Evolutionary conservation across 768 basidiomycete species (phyloP), one percentile per base, ranked within the genome.

Genomic region (Psilocybe azurescens): DNA sequence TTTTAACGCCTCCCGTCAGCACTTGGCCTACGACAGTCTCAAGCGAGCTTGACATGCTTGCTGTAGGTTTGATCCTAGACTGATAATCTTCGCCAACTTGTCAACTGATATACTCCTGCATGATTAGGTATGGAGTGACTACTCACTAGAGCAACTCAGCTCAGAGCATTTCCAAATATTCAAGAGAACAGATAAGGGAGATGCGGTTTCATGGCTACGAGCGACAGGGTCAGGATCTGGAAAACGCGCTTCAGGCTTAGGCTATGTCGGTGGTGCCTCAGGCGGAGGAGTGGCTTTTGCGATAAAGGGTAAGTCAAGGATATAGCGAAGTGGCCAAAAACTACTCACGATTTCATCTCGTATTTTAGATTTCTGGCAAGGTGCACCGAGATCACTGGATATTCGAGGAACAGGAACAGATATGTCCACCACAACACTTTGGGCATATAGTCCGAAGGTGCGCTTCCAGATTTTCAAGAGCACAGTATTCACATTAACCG

Each of bases 361-460:
- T 20, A 47, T 57, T 16, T 38, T 39, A 77, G 78, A 79, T 53
- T 79, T 79, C 54, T 78, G 77, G 78, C 74, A 79, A 65, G 73
- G 74, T 18, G 72, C 75, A 3, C 77, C 77, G 0, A 68, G 74
- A 52, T 72, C 74, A 3, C 53, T 79, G 33, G 77, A 79, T 48
- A 77, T 79, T 52, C 67, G 78, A 11, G 69, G 69, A 48, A 75
- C 74, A 14, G 75, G 67, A 10, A 68, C 67, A 6, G 64, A 72
- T 41, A 67, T 53, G 3, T 73, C 69, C 5, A 72, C 72, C 0
- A 71, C 75, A 3, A 78, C 76, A 13, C 39, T 78, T 5, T 79
- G 78, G 78, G 77, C 78, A 6, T 79, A 76, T 62, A 75, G 73
- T 68, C 77, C 77, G 9, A 68, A 57, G 56, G 56, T n/a, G 48